A percentile compares a stretch with the other conserved stretches of the same genome.
Evolutionary conservation across 352 stramenopile genomes (phyloP).

Genomic region (Phytophthora quininea): DNA sequence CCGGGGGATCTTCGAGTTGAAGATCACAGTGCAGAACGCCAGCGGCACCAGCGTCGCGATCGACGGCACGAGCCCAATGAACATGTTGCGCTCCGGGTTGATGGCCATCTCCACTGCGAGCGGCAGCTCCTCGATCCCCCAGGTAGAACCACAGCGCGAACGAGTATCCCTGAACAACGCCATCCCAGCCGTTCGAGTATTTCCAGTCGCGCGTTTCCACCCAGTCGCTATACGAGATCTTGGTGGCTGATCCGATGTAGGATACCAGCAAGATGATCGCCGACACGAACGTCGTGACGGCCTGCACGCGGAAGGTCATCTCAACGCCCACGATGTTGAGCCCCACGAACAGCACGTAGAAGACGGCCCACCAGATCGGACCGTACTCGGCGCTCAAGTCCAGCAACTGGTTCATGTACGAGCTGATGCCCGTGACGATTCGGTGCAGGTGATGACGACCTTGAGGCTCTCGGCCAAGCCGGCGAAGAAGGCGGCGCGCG

Average conservation of each 20-base stretch:
- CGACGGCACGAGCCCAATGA: conserved; percentile 57
- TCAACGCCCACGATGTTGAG: conserved; percentile 69
- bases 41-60: conserved; percentile 57
- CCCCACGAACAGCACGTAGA: conserved; percentile 64
- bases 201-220: conserved; percentile 51
- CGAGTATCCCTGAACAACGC: conserved; percentile 59
- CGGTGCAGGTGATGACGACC: conserved; percentile 66
- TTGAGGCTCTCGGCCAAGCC: conserved; percentile 73
- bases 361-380: conserved; percentile 63
- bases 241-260: conserved; percentile 58
- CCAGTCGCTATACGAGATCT: conserved; percentile 66
- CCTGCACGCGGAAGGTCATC: conserved; percentile 71
- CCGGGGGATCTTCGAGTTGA: conserved; percentile 76
- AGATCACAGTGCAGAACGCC: conserved; percentile 64
- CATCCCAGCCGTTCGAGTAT: conserved; percentile 52
- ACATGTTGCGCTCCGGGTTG: conserved; percentile 66
- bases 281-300: conserved; percentile 58
- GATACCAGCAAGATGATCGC: conserved; percentile 68
- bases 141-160: conserved; percentile 80
- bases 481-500: conserved; percentile 62
- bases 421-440: conserved; percentile 66
- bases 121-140: conserved; percentile 70
- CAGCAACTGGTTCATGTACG: conserved; percentile 70
- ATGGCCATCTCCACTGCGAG: conserved; percentile 71
- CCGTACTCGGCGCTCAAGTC: conserved; percentile 41